Evolutionary conservation across 495 filamentous ascomycete genomes (phyloP).

Genomic region (Podospora pseudopauciseta): DNA sequence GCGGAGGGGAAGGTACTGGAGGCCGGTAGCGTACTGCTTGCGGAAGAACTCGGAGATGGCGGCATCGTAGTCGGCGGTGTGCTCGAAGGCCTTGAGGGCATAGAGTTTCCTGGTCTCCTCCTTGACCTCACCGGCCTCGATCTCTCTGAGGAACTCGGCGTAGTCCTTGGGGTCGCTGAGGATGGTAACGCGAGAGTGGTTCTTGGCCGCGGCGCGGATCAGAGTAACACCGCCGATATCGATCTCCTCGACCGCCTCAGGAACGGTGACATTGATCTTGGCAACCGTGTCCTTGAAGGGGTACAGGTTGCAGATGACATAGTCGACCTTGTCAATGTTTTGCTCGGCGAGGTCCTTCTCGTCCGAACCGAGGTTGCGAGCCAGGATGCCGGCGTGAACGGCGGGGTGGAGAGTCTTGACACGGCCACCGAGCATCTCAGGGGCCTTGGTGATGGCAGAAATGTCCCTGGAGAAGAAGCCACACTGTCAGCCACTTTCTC

Average conservation of each 20-base stretch:
- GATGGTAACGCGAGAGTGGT: slow-evolving; percentile 90
- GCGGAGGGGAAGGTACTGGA: slow-evolving; percentile 78
- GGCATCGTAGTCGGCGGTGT: slow-evolving; percentile 95
- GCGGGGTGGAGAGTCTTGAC: slow-evolving; percentile 97
- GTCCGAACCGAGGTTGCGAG: slow-evolving; percentile 85
- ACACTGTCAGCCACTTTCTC: slow-evolving; percentile 5
- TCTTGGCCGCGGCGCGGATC: slow-evolving; percentile 95
- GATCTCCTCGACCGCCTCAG: slow-evolving; percentile 96
- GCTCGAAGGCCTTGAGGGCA: slow-evolving; percentile 94
- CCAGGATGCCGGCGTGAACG: slow-evolving; percentile 90
- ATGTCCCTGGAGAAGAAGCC: slow-evolving; percentile 64
- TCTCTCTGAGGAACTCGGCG: slow-evolving; percentile 85
- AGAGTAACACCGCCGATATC: slow-evolving; percentile 97
- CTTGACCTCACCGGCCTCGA: slow-evolving; percentile 79
- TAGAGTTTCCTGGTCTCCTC: slow-evolving; percentile 79
- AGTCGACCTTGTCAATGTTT: slow-evolving; percentile 97
- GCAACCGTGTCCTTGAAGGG: slow-evolving; percentile 97
- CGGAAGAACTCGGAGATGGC: slow-evolving; percentile 97
- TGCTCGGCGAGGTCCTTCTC: slow-evolving; percentile 95
- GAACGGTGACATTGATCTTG: slow-evolving; percentile 92
- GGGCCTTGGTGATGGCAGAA: slow-evolving; percentile 95
- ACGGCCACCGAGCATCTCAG: slow-evolving; percentile 93
- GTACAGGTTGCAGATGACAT: slow-evolving; percentile 96
- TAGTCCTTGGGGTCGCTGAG: slow-evolving; percentile 92
- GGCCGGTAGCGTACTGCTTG: slow-evolving; percentile 83